These are phyloP conservation scores for Tulasnella sp. DNA, from an alignment of 768 basidiomycete genomes.

Conservation along the genomic window DNA sequence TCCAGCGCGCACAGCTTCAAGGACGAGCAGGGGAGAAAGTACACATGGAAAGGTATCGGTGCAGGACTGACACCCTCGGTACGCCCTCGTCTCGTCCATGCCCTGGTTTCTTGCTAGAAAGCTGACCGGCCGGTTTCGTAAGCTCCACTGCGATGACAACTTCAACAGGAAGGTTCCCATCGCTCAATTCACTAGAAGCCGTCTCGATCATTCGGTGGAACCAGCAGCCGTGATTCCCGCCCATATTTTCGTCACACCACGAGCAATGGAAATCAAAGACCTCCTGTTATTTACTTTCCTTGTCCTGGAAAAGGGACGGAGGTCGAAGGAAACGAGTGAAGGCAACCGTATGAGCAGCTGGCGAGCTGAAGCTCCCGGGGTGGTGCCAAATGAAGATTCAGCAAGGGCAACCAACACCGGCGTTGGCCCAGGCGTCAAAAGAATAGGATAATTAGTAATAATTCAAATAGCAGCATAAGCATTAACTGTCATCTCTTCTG, in stretches of 20 bases:
- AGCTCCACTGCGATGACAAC: slow-evolving; percentile 41
- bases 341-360: slow-evolving; percentile 23
- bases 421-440: slow-evolving; percentile 2
- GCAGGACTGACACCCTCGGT: slow-evolving; percentile 41
- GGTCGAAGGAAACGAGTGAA: slow-evolving; percentile 36
- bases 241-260: slow-evolving; percentile 36
- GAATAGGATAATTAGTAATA: not conserved
- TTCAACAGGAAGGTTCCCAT: slow-evolving; percentile 36
- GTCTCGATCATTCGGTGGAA: slow-evolving; percentile 30
- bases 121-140: not conserved
- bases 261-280: slow-evolving; percentile 41
- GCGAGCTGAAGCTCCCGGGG: not conserved
- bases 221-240: slow-evolving; percentile 35
- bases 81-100: not conserved
- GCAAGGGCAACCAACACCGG: not conserved
- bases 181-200: slow-evolving; percentile 39
- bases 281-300: slow-evolving; percentile 43
- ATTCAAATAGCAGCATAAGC: not conserved
- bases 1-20: slow-evolving; percentile 41
- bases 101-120: not conserved
- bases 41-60: slow-evolving; percentile 44
- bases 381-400: not conserved
- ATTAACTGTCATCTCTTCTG: not conserved
- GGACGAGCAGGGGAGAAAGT: slow-evolving; percentile 38
- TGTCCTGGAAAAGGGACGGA: slow-evolving; percentile 42